Evolutionary conservation across 306 rosid genomes (phyloP), one percentile per base, ranked within the genome.

Genomic region (Fagus crenata): DNA sequence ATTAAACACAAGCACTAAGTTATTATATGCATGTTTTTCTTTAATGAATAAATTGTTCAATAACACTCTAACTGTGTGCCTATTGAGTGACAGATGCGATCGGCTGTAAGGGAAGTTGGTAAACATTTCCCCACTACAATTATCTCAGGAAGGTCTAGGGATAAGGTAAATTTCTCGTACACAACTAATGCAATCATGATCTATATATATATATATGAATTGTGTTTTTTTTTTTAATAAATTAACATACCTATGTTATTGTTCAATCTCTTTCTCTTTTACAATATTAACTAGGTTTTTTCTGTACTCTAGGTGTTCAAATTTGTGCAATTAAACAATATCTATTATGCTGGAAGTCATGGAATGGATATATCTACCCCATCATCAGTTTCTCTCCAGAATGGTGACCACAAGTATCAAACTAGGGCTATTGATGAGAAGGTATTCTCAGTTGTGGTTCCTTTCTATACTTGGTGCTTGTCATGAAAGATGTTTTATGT

Each of bases 311-410:
- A 90, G 94, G 87, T 90, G 3, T 72, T 15, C n/a, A 77, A 84
- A 51, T 90, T 87, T 86, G 91, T 90, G 2, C 81, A 81, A 85
- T 43, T 90, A 6, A 73, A 72, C 67, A 77, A 83, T 81, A 73
- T 87, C 1, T 81, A 81, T 43, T 90, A 90, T 80, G 94, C 90
- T 78, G 94, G 94, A 64, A 87, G 94, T 49, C 94, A 90, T 81
- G 94, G 94, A n/a, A 80, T 90, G 94, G 94, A 90, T 60, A 86
- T 90, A 53, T 87, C 88, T 53, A 87, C 87, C 15, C 88, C n/a
- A n/a, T n/a, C 88, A 40, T 71, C 40, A 35, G 91, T 80, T 59
- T 89, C 88, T 70, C 60, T 75, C 0, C 87, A 84, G 46, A 61
- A 72, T 67, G 77, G 69, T 46, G 74, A 78, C 42, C 67, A 84